Base-by-base conservation (phyloP, 1,139 yeast genomes). In the Dujonia santamariae region DNA sequence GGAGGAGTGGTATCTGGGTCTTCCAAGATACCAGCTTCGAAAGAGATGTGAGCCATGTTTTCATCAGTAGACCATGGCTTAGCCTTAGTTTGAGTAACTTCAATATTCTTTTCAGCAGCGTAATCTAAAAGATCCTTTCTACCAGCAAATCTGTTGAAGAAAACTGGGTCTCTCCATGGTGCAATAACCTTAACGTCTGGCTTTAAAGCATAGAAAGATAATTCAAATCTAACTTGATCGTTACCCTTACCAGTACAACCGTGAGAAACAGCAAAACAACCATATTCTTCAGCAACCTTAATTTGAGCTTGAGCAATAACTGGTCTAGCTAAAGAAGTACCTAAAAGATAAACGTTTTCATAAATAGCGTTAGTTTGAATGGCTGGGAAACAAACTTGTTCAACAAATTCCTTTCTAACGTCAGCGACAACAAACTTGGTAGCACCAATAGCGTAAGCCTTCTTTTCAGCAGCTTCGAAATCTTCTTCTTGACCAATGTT, bases 51-150 rank as follows among this genome's bases (percentile, higher is more conserved):
- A 30, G 98, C 98, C 79, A 90, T 72, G 76, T 92, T 92, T 73
- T 92, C 98, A 61, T 92, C 98, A 43, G 97, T 94, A 18, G 97
- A 90, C 98, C 98, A 92, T 48, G 98, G 98, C 75, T 92, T 92
- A 46, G 97, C 88, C 67, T 88, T 87, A 48, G 98, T 92, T 73
- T 92, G 98, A 37, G 95, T 75, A 41, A 92, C 98, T 45, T 95
- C 96, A 51, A 92, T 92, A 48, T 77, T 79, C 75, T 92, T 90
- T 50, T 76, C 76, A 40, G 86, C 92, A 46, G 98, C 96, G 61
- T 92, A 92, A 30, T 86, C 96, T 54, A 92, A 77, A 58, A 92
- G 74, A 61, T 87, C 98, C 53, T 86, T 85, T 78, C 98, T 88
- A 54, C 98, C 98, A 33, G 95, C 97, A 61, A 92, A 92, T 71